Base-by-base conservation (phyloP, 352 stramenopile species). In the Phytopythium helicoides region DNA sequence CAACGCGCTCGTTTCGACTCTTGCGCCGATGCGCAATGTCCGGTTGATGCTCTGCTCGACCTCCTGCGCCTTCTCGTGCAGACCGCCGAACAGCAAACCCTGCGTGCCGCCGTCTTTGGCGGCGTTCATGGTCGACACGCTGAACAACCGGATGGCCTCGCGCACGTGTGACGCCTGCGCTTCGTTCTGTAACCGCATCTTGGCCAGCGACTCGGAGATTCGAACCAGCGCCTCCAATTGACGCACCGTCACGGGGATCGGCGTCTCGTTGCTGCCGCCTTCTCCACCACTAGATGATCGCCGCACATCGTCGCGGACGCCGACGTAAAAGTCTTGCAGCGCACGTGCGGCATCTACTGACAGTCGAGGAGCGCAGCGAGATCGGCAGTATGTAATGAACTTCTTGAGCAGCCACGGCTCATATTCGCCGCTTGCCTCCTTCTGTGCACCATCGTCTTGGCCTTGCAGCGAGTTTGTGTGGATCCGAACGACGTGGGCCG, bases 181-280 rank as follows among this genome's bases (percentile, higher is more conserved):
- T 54, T 95, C 84, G 36, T 79, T 90, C 19, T 86, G 74, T 11
- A 99, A 70, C 22, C 96, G 86, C 94, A 99, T 99, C 80, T 99
- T 99, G 22, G 97, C 97, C 19, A 99, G 73, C 41, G 91, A 94
- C 77, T 99, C 97, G 1, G 89, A 90, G 41, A 99, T 95, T 34
- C 97, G 94, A 47, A 99, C 95, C 6, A 99, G 76, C 45, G 97
- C 97, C 73, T 99, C 97, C 0, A 99, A 85, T 73, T 99, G 97
- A 40, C 97, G 89, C 19, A 99, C 97, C 9, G 97, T 99, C 61
- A 99, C 98, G 9, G 97, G 97, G 54, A 99, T 94, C 21, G 84
- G 82, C 14, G 81, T 81, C 66, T 88, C 86, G n/a, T 40, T 31
- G 18, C 18, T 18, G 46, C 21, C 46, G 10, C 31, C 46, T n/a